Conservation (phyloP, 2,329 filamentous ascomycete genomes). For the Venturia oleaginea region DNA sequence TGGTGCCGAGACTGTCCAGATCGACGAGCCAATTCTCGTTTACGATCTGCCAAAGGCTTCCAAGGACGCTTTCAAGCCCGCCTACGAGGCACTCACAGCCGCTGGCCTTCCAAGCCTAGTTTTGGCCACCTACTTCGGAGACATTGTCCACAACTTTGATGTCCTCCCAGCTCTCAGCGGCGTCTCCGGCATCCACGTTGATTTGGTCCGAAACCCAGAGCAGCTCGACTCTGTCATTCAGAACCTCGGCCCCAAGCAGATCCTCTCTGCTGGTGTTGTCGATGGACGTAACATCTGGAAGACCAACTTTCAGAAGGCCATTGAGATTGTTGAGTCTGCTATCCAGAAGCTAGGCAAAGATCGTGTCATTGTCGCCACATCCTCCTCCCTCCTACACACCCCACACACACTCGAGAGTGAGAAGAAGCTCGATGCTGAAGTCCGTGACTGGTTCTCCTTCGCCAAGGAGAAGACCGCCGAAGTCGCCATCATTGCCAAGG, state of each 20-base stretch:
- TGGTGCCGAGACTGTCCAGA: slow-evolving; percentile 93
- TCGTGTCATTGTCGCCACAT: slow-evolving; percentile 92
- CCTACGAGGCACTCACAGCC: slow-evolving; percentile 82
- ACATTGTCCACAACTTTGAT: slow-evolving; percentile 98
- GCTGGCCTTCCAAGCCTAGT: slow-evolving; percentile 77
- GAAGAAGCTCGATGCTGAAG: slow-evolving; percentile 93
- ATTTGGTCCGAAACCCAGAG: slow-evolving; percentile 96
- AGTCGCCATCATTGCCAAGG: slow-evolving; percentile 90
- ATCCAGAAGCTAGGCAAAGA: slow-evolving; percentile 96
- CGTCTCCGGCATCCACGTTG: slow-evolving; percentile 81
- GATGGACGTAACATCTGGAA: slow-evolving; percentile 99
- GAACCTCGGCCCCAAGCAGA: slow-evolving; percentile 78
- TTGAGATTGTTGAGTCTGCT: slow-evolving; percentile 81
- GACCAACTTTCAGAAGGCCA: slow-evolving; percentile 95
- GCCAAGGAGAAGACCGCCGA: slow-evolving; percentile 89
- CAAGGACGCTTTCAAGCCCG: slow-evolving; percentile 96
- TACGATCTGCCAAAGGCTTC: slow-evolving; percentile 83
- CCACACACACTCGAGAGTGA: slow-evolving; percentile 96
- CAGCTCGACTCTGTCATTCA: slow-evolving; percentile 80
- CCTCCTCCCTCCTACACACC: slow-evolving; percentile 95
- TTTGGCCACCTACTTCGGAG: slow-evolving; percentile 97
- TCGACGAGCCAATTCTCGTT: slow-evolving; percentile 95
- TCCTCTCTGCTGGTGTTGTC: slow-evolving; percentile 91
- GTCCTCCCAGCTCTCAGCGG: slow-evolving; percentile 63
- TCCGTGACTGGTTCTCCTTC: slow-evolving; percentile 98